phyloP scores from a whole-genome alignment of 2,329 filamentous ascomycete genomes.

The Fusarium subglutinans region DNA sequence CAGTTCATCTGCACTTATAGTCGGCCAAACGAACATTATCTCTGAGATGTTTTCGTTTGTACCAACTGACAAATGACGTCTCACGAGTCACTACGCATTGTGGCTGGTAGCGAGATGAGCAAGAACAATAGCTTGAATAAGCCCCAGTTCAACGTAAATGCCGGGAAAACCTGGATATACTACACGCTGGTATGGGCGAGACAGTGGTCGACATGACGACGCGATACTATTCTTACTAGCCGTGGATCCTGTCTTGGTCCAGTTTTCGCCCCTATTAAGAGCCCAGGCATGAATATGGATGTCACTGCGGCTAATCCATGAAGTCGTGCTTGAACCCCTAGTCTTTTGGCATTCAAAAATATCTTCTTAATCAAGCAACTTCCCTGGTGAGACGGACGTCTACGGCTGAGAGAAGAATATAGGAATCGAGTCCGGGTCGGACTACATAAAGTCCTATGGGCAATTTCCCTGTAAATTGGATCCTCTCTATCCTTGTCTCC shows the following conservation, averaged over 20 bases:
- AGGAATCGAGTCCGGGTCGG: background rate
- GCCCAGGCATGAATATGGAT: background rate
- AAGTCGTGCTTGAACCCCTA: background rate
- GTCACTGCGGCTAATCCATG: background rate
- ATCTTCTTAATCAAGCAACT: background rate
- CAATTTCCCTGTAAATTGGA: constrained; percentile 36
- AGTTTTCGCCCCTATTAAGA: constrained; percentile 17
- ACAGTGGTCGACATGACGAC: constrained; percentile 24
- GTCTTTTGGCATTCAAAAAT: background rate
- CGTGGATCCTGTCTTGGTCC: constrained; percentile 13
- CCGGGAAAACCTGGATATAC: background rate
- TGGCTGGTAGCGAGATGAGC: constrained; percentile 6
- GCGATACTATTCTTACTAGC: constrained; percentile 15
- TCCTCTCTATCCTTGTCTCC: constrained; percentile 5
- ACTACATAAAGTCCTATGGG: constrained; percentile 6
- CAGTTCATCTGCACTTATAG: background rate
- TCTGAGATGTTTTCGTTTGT: constrained; percentile 1
- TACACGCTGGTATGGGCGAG: constrained; percentile 7
- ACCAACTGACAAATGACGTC: constrained; percentile 3
- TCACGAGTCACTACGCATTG: background rate
- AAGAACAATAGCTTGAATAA: background rate
- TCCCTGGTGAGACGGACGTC: background rate
- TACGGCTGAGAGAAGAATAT: background rate
- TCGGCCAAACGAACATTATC: background rate
- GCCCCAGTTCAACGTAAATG: constrained; percentile 8